phyloP scores from a whole-genome alignment of 331 rosid species.

The Pyrus hybrid region DNA sequence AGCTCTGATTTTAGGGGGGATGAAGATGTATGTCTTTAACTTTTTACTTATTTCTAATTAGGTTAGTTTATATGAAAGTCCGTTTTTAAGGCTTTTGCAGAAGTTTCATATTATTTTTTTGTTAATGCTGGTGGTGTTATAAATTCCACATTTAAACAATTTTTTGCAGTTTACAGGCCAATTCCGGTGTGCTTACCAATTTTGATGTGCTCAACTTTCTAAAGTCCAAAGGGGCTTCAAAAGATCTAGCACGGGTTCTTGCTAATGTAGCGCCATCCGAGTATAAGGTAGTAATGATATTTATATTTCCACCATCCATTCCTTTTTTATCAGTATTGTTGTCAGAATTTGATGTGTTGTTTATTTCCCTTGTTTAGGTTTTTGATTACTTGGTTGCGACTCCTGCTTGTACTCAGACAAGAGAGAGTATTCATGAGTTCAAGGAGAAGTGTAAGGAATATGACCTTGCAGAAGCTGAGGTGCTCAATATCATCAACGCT shows the following conservation, averaged over 20 bases:
- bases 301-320: not conserved
- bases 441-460: conserved; percentile 30
- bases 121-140: not conserved
- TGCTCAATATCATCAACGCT: conserved; percentile 59
- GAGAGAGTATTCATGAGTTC: conserved; percentile 43
- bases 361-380: conserved; percentile 28
- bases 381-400: conserved; percentile 54
- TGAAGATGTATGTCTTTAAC: conserved; percentile 44
- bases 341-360: not conserved
- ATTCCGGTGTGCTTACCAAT: conserved; percentile 57
- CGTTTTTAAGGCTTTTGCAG: not conserved
- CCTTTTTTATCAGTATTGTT: not conserved
- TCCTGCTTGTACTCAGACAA: conserved; percentile 50
- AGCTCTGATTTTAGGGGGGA: not conserved
- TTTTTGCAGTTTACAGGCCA: conserved; percentile 39
- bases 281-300: conserved; percentile 56
- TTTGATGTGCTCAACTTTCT: conserved; percentile 70
- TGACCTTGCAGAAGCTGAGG: conserved; percentile 65
- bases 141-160: not conserved
- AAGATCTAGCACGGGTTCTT: conserved; percentile 54
- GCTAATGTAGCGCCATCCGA: conserved; percentile 57
- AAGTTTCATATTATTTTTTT: not conserved
- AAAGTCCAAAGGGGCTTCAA: conserved; percentile 62
- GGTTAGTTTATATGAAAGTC: not conserved
- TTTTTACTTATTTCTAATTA: not conserved